Evolutionary conservation across 2,329 filamentous ascomycete genomes (phyloP).

Genomic region (Phialophora chinensis): DNA sequence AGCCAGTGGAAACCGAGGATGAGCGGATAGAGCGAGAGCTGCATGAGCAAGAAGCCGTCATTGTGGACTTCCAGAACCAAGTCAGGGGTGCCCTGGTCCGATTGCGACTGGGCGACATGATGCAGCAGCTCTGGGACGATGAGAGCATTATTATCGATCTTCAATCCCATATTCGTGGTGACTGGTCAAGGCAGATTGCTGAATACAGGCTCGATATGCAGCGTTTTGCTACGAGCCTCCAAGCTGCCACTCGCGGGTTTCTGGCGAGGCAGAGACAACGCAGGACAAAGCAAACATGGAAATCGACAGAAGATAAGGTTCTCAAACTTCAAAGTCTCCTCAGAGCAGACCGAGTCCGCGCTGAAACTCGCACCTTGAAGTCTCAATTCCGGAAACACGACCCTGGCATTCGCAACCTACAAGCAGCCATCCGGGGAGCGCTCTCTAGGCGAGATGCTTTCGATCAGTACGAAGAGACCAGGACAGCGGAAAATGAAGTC

Average conservation of each 20-base stretch:
- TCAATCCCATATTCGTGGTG: slow-evolving; percentile 84
- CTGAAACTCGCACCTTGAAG: slow-evolving; percentile 51
- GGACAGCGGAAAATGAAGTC: slow-evolving; percentile 69
- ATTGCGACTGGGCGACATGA: slow-evolving; percentile 76
- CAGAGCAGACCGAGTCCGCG: slow-evolving; percentile 60
- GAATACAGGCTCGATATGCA: slow-evolving; percentile 84
- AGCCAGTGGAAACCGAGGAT: slow-evolving; percentile 82
- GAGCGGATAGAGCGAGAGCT: slow-evolving; percentile 84
- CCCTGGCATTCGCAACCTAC: slow-evolving; percentile 56
- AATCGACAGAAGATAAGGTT: slow-evolving; percentile 72
- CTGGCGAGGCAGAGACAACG: slow-evolving; percentile 69
- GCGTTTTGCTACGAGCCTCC: slow-evolving; percentile 76
- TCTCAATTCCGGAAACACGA: slow-evolving; percentile 48
- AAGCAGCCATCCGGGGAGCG: slow-evolving; percentile 62
- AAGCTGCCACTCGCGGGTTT: slow-evolving; percentile 79
- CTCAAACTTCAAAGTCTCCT: slow-evolving; percentile 81
- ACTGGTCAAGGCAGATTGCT: slow-evolving; percentile 82
- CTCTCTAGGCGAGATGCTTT: slow-evolving; percentile 50
- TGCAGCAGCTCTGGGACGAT: slow-evolving; percentile 88
- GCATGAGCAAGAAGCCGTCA: slow-evolving; percentile 71
- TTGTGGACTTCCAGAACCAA: slow-evolving; percentile 85
- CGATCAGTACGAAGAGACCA: slow-evolving; percentile 65
- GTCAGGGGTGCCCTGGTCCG: slow-evolving; percentile 80
- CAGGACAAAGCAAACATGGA: slow-evolving; percentile 70
- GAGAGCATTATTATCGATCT: slow-evolving; percentile 80